Conservation (phyloP, 2,329 filamentous ascomycete genomes). For the Byssothecium circinans region DNA sequence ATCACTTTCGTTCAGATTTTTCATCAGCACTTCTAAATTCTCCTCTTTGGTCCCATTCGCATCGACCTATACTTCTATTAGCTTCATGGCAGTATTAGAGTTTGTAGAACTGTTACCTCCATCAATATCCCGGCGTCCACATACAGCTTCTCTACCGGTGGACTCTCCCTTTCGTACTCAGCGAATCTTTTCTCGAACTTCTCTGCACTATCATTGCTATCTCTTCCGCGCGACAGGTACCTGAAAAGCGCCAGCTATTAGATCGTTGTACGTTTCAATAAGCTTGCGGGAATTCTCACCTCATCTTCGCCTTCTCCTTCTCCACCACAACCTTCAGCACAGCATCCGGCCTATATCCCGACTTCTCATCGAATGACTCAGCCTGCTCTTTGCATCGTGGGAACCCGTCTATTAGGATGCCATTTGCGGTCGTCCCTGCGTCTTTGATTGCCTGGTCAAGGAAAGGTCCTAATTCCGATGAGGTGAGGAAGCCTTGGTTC, state of each 20-base stretch:
- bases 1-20: conserved; percentile 1
- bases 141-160: conserved; percentile 3
- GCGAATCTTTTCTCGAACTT: conserved; percentile 7
- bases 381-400: conserved; percentile 5
- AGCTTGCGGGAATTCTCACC: too few relatives aligned
- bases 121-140: conserved; percentile 1
- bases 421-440: not conserved
- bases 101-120: too few relatives aligned
- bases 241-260: too few relatives aligned
- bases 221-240: conserved; percentile 4
- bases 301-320: conserved; percentile 5
- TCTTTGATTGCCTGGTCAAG: conserved; percentile 1
- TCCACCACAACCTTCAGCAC: conserved; percentile 6
- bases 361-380: not conserved
- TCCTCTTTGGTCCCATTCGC: conserved; percentile 8
- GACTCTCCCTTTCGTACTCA: conserved; percentile 1
- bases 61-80: too few relatives aligned
- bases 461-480: conserved; percentile 2
- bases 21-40: conserved; percentile 2
- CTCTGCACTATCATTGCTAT: conserved; percentile 6
- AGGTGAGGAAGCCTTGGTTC: conserved; percentile 9
- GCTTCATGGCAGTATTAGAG: too few relatives aligned
- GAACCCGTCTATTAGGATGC: conserved; percentile 10
- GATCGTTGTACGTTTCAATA: too few relatives aligned
- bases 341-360: conserved; percentile 1